These are phyloP conservation scores for Coccomyxa sp. DNA, from an alignment of 139 green algal genomes.

Conservation along the genomic window DNA sequence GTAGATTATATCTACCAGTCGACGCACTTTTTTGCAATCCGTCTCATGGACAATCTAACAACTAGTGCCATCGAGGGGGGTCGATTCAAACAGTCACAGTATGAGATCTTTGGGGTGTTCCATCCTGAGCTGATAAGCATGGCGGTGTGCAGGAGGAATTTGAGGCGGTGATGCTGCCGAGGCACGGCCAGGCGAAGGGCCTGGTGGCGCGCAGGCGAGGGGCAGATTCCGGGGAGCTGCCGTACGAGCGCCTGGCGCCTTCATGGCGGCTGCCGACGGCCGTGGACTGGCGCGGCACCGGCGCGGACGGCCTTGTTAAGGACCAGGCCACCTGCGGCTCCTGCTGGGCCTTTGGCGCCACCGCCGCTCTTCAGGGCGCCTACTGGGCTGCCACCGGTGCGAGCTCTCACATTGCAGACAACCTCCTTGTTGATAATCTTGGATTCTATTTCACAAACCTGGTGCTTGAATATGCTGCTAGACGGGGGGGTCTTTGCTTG, in stretches of 20 bases:
- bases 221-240: constrained; percentile 12
- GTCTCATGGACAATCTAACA: too few species aligned
- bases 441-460: too few species aligned
- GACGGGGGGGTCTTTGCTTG: too few species aligned
- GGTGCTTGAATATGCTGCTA: too few species aligned
- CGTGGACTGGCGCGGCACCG: constrained; percentile 65
- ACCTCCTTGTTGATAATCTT: too few species aligned
- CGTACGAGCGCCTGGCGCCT: constrained; percentile 16
- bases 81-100: too few species aligned
- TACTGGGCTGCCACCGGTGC: constrained; percentile 52
- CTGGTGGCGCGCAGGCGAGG: neutral
- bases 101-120: too few species aligned
- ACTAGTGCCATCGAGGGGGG: too few species aligned
- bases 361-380: constrained; percentile 59
- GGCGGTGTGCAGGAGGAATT: constrained; percentile 33
- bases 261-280: constrained; percentile 1
- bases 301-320: constrained; percentile 54
- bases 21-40: too few species aligned
- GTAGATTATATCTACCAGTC: too few species aligned
- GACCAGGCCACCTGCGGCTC: constrained; percentile 67
- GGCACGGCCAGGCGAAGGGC: neutral
- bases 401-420: too few species aligned
- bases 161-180: constrained; percentile 38
- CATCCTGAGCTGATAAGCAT: too few species aligned
- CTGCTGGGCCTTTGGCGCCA: constrained; percentile 51